Evolutionary conservation across 2,329 filamentous ascomycete genomes (phyloP), one percentile per base, ranked within the genome.

Genomic region (Trichoderma sp.): DNA sequence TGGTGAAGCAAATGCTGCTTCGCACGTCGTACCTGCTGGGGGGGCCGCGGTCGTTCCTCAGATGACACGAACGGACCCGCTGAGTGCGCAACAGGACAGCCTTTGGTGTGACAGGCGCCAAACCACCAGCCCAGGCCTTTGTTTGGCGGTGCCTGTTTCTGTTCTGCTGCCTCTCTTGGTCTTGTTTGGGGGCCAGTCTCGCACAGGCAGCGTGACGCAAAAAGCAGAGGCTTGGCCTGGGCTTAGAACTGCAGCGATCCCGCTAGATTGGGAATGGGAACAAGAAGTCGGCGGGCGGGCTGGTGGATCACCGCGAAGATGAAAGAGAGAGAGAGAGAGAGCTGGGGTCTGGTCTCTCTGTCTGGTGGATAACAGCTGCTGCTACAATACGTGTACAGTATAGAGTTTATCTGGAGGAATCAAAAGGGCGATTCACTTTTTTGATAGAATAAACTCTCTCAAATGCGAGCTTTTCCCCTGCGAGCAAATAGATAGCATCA

Each of bases 21-120:
- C 60, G 58, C 53, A 72, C 60, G 71, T 65, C 71, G 71, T 72
- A 72, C 71, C 66, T 72, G 66, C 71, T 72, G 65, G 71, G 71
- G 70, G 71, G 63, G 63, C n/a, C 26, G 64, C 57, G 57, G 68
- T 34, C 43, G 69, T 62, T 71, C 69, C 47, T 64, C 70, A 68
- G 70, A 72, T 72, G 70, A 72, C 70, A 72, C 70, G 63, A 71
- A 51, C 39, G 70, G 70, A 71, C 70, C 70, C 70, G 70, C 70
- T 60, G 51, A 53, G 70, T 14, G 64, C 57, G 66, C 39, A 30
- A 69, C 57, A 69, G 39, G 39, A 32, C 30, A 34, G 69, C 56
- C 53, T 69, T 60, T 71, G 69, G 60, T 71, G 61, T 71, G 69
- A 65, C 61, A 65, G 69, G 69, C 69, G 69, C 69, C 60, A 71